These are phyloP conservation scores for Hericium alpestre DNA, from an alignment of 768 basidiomycete species.

Conservation along the genomic window DNA sequence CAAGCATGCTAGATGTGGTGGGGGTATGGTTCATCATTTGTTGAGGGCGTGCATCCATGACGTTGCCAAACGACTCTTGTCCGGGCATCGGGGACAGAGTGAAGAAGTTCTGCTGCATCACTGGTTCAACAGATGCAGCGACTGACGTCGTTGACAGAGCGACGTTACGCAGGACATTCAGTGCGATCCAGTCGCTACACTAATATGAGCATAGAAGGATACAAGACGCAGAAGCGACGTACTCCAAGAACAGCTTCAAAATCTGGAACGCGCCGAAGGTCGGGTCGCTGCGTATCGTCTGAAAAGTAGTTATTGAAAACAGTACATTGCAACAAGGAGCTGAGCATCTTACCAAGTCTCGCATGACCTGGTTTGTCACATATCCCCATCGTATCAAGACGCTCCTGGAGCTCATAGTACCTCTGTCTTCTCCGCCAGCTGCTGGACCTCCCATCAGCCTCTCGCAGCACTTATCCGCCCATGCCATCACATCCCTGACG, in stretches of 20 bases:
- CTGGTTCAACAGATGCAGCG: constrained; percentile 83
- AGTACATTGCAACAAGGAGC: background rate
- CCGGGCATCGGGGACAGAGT: constrained; percentile 83
- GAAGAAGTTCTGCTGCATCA: constrained; percentile 86
- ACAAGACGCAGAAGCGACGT: constrained; percentile 22
- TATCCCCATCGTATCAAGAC: constrained; percentile 87
- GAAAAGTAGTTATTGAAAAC: constrained; percentile 3
- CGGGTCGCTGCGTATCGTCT: constrained; percentile 89
- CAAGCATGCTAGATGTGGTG: constrained; percentile 85
- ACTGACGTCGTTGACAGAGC: constrained; percentile 87
- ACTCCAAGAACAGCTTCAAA: constrained; percentile 85
- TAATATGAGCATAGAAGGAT: constrained; percentile 11
- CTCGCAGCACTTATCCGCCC: constrained; percentile 88
- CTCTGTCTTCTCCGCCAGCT: constrained; percentile 52
- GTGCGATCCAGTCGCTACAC: constrained; percentile 79
- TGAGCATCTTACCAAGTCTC: constrained; percentile 58
- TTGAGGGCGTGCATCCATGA: constrained; percentile 45
- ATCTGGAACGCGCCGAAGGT: constrained; percentile 91
- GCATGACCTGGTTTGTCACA: constrained; percentile 87
- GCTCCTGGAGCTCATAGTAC: constrained; percentile 78
- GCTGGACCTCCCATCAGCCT: constrained; percentile 65
- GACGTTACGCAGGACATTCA: constrained; percentile 78
- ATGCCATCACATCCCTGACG: constrained; percentile 78
- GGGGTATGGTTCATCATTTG: constrained; percentile 71
- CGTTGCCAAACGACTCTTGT: constrained; percentile 60